Percentiles rank a stretch among this genome's conserved stretches.
These are phyloP conservation scores for Dactylellina sp. DNA, from an alignment of 2,329 filamentous ascomycete species.

Conservation along the genomic window DNA sequence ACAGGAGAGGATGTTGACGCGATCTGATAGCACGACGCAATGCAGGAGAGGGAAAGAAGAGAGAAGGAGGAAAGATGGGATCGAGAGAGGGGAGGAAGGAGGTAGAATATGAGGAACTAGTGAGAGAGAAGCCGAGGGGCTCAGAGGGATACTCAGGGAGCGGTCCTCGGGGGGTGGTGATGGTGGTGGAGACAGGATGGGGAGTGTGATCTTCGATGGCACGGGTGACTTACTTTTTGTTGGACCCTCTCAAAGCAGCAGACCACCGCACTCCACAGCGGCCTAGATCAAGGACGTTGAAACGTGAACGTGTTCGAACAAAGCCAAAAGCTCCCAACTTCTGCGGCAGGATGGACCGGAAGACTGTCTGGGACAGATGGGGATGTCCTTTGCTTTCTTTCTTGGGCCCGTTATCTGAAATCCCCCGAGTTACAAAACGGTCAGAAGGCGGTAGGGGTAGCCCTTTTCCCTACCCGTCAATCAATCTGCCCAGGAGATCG, in stretches of 20 bases:
- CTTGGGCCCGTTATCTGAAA: conserved; percentile 56
- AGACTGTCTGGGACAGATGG: conserved; percentile 39
- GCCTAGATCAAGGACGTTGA: conserved; percentile 52
- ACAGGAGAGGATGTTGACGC: conserved; percentile 43
- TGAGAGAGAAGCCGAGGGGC: conserved; percentile 58
- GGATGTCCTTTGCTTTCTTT: conserved; percentile 43
- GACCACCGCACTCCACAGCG: conserved; percentile 45
- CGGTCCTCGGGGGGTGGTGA: conserved; percentile 60
- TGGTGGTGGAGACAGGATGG: conserved; percentile 61
- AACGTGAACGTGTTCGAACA: conserved; percentile 59
- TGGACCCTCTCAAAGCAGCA: conserved; percentile 45
- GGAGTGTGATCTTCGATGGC: conserved; percentile 58
- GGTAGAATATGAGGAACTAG: conserved; percentile 61
- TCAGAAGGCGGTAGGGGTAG: conserved; percentile 52
- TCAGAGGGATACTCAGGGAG: conserved; percentile 58
- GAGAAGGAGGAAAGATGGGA: conserved; percentile 58
- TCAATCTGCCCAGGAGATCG: conserved; percentile 52
- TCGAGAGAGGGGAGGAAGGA: conserved; percentile 57
- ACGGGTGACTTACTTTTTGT: conserved; percentile 49
- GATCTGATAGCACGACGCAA: conserved; percentile 56
- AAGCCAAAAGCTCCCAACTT: conserved; percentile 60
- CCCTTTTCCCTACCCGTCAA: conserved; percentile 54
- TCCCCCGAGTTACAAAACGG: conserved; percentile 56
- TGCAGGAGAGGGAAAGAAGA: conserved; percentile 51
- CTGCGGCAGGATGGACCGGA: conserved; percentile 58